These are phyloP conservation scores for Albophoma yamanashiensis DNA, from an alignment of 2,329 filamentous ascomycete species.

Conservation along the genomic window DNA sequence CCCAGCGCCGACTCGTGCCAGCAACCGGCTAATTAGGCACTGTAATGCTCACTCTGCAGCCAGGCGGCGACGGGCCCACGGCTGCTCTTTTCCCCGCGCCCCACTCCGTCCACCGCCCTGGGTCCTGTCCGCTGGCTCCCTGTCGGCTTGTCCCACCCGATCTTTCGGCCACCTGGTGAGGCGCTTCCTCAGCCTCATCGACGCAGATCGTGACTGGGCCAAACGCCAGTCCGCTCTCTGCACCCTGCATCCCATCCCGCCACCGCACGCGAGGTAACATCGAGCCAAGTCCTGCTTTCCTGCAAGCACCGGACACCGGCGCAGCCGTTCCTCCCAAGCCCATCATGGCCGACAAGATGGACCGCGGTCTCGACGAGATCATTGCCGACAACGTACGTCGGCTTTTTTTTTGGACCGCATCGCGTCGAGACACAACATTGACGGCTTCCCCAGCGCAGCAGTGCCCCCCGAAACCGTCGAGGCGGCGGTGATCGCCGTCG, in stretches of 20 bases:
- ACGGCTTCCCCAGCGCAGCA: conserved; percentile 15
- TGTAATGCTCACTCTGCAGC: neutral
- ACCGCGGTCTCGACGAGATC: conserved; percentile 46
- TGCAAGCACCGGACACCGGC: neutral
- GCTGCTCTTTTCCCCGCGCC: neutral
- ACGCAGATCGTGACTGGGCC: neutral
- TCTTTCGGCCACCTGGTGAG: neutral
- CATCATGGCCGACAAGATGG: conserved; percentile 34
- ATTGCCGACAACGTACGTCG: conserved; percentile 36
- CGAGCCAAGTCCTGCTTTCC: neutral
- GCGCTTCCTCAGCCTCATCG: conserved; percentile 1
- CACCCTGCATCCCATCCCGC: neutral
- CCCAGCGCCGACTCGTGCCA: neutral
- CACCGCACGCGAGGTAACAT: neutral
- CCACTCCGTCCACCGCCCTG: neutral
- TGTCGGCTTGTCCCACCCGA: neutral
- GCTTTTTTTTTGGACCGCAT: neutral
- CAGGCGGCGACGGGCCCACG: neutral
- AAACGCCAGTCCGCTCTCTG: neutral
- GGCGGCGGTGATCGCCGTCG: conserved; percentile 22
- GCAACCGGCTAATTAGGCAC: too few species aligned
- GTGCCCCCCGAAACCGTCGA: conserved; percentile 24
- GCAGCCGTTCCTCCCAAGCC: neutral
- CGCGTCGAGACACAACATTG: neutral
- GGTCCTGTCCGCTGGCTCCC: neutral